phyloP scores from a whole-genome alignment of 2,329 filamentous ascomycete species.

The Penicillium sp. region DNA sequence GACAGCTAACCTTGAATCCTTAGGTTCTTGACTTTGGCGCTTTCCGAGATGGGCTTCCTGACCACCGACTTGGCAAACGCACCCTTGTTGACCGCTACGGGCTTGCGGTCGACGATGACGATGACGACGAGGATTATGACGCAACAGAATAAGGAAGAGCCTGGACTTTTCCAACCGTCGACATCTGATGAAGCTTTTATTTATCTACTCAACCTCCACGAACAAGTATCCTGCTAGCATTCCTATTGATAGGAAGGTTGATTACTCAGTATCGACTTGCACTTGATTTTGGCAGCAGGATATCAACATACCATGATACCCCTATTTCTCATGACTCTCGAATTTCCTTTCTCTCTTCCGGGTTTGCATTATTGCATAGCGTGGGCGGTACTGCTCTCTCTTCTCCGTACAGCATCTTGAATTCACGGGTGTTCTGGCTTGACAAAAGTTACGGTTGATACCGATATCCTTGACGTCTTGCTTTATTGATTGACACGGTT shows the following conservation, averaged over 20 bases:
- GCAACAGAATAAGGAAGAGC: conserved; percentile 9
- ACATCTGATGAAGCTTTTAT: background rate
- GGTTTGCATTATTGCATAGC: conserved; percentile 35
- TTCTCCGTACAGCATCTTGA: conserved; percentile 31
- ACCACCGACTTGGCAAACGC: conserved; percentile 72
- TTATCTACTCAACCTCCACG: background rate
- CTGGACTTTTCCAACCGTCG: too few species aligned
- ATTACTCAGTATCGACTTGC: conserved; percentile 10
- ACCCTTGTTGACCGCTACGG: conserved; percentile 52
- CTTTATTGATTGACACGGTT: conserved; percentile 5
- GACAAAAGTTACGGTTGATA: conserved; percentile 17
- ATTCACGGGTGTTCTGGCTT: conserved; percentile 27
- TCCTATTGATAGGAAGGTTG: conserved; percentile 17
- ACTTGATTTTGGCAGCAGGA: background rate
- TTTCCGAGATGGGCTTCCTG: conserved; percentile 77
- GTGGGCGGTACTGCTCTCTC: conserved; percentile 29
- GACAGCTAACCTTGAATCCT: conserved; percentile 15
- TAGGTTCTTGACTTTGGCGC: conserved; percentile 98
- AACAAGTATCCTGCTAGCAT: background rate
- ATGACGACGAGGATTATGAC: conserved; percentile 32
- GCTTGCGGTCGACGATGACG: conserved; percentile 31
- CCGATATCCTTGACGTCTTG: conserved; percentile 12
- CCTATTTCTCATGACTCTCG: conserved; percentile 27
- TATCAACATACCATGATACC: conserved; percentile 31
- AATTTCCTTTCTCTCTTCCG: conserved; percentile 19